Evolutionary conservation across 1,139 yeast species (phyloP).

Genomic region (Williopsis jadinii): DNA sequence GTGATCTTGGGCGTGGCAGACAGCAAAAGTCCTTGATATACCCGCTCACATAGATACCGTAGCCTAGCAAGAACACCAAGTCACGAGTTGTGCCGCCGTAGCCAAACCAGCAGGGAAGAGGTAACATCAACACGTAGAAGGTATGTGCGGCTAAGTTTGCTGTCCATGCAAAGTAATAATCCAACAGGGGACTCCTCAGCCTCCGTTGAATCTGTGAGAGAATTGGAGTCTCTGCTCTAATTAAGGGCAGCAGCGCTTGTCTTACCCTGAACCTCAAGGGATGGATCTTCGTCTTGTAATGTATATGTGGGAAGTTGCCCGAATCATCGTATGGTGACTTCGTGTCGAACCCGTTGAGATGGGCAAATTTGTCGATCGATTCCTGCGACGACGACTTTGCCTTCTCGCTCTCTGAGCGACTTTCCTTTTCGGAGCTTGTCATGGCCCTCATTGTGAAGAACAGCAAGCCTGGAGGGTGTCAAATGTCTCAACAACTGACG

Average conservation of each 20-base stretch:
- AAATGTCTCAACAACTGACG: no score
- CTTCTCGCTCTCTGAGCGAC: slow-evolving; percentile 8
- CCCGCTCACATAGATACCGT: slow-evolving; percentile 81
- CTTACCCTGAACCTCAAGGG: slow-evolving; percentile 56
- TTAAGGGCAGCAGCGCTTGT: slow-evolving; percentile 44
- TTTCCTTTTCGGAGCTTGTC: no score
- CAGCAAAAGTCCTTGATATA: slow-evolving; percentile 77
- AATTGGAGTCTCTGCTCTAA: slow-evolving; percentile 61
- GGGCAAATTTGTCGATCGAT: slow-evolving; percentile 17
- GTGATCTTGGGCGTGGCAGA: slow-evolving; percentile 86
- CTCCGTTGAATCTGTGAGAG: slow-evolving; percentile 51
- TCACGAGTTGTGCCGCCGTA: slow-evolving; percentile 53
- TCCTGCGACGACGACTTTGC: background rate
- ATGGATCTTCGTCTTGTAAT: slow-evolving; percentile 54
- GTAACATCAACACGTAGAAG: slow-evolving; percentile 83
- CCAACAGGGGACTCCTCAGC: slow-evolving; percentile 47
- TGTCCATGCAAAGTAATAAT: slow-evolving; percentile 77
- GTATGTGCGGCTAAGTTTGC: slow-evolving; percentile 93
- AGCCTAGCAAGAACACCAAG: slow-evolving; percentile 68
- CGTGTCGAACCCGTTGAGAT: slow-evolving; percentile 22
- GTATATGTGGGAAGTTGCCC: slow-evolving; percentile 63
- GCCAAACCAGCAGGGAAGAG: slow-evolving; percentile 84
- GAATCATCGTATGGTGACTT: slow-evolving; percentile 43
- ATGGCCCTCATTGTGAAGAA: no score
- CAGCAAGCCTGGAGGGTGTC: no score